Base-by-base conservation (phyloP, 2,329 filamentous ascomycete species). In the Periconia sp. region DNA sequence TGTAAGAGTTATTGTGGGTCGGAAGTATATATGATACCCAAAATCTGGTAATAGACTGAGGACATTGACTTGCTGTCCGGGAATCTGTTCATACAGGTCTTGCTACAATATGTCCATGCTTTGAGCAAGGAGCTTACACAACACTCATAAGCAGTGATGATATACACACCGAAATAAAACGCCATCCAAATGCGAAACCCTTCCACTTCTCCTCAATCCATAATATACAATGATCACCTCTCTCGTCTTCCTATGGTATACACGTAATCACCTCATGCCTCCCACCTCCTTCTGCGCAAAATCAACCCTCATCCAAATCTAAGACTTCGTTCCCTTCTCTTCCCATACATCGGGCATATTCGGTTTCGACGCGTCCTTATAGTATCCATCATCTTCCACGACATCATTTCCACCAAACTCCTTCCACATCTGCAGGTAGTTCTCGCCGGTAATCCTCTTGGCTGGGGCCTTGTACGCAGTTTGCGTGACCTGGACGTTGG, bases 391-490 rank as follows among this genome's bases (percentile, higher is more conserved):
- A 31, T 9, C 18, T 45, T 62, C 57, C 5, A 66, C 66, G 2
- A 61, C 20, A 50, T 73, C 66, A 31, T 66, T 57, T 27, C 70
- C 71, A 42, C 68, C 67, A 6, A 59, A 55, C 53, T 58, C 41
- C 54, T 74, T 74, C 70, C 70, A 74, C 43, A 60, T 58, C 41
- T 62, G 55, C 46, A 74, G 51, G 41, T 74, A 74, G 20, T 67
- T 63, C 50, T 68, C 63, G 23, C 69, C 68, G 1, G 69, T 68
- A 35, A 70, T 63, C 13, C 56, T 59, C 56, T 68, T 64, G 31
- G 45, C 19, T n/a, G 49, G 48, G 6, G 44, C 33, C 47, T 17
- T 54, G 57, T 1, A 57, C 41, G 17, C 46, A 6, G 23, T 18
- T 23, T 47, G 17, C 5, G 62, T 53, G 7, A 46, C 42, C 27